Base-by-base conservation (phyloP, 495 filamentous ascomycete genomes). In the Platismatia glauca region DNA sequence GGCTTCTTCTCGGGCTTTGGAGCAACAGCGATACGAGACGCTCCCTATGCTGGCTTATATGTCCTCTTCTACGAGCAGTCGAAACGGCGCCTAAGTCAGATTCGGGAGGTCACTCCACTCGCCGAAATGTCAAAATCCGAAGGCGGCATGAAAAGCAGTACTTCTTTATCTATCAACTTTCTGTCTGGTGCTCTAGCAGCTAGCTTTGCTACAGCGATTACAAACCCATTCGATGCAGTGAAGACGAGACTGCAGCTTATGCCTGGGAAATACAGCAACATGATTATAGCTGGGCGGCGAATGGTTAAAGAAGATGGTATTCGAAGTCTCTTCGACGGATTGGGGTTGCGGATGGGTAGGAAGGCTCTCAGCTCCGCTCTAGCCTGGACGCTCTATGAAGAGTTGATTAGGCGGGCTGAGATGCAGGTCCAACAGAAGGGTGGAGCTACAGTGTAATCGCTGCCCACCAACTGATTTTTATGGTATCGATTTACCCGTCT, bases 361-460 rank as follows among this genome's bases (percentile, higher is more conserved):
- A 99, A 99, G 77, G 95, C 92, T 20, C 70, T 96, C 7, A 96
- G 91, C 70, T 89, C 84, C 43, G 95, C 94, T 34, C 78, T 97
- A 64, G 91, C 91, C 11, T 99, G 94, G 94, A 96, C 92, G 24
- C 78, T 96, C 29, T 99, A 99, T 70, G 94, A 99, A 76, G 93
- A 96, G 72, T 73, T 97, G 62, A 86, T 99, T 65, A 75, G 92
- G 24, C 72, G 80, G 50, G 90, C 88, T 18, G 90, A 95, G 76
- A 79, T 72, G 57, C 80, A 78, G 22, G 87, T 85, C 80, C 73
- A 74, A 27, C 68, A 70, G 7, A 65, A 62, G 4, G 31, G 37
- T 37, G 38, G 55, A 34, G 60, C 60, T 43, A 16, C 34, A 33
- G 37, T 34, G 15, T 62, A 24, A 62, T 5, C 13, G 4, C 29